Evolutionary conservation across 805 yeast species (phyloP).

Genomic region (Wickerhamomyces strasburgensis): DNA sequence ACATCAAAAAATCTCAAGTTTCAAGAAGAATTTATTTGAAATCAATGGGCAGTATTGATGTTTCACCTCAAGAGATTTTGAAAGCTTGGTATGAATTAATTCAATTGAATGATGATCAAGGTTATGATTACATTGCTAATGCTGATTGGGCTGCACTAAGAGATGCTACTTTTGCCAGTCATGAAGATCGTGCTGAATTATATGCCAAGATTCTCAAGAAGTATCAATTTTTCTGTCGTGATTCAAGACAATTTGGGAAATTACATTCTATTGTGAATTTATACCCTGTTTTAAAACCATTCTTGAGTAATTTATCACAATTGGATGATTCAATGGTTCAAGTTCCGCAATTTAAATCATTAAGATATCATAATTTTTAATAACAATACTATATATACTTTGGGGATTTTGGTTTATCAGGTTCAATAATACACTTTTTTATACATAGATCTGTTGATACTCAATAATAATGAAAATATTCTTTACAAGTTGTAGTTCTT

Average conservation of each 20-base stretch:
- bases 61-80: slow-evolving; percentile 49
- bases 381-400: background rate
- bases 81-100: slow-evolving; percentile 51
- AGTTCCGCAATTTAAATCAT: slow-evolving; percentile 9
- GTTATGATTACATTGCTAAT: slow-evolving; percentile 62
- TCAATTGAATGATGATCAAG: slow-evolving; percentile 43
- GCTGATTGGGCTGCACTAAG: slow-evolving; percentile 84
- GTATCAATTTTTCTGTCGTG: slow-evolving; percentile 25
- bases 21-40: slow-evolving; percentile 70
- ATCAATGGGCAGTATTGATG: slow-evolving; percentile 58
- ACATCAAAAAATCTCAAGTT: slow-evolving; percentile 59
- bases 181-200: slow-evolving; percentile 15
- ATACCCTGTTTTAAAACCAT: slow-evolving; percentile 11
- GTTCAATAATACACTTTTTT: no score
- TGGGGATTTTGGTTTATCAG: no score
- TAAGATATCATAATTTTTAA: no score
- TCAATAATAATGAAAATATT: background rate
- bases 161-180: slow-evolving; percentile 52
- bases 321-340: slow-evolving; percentile 11
- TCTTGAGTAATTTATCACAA: slow-evolving; percentile 7
- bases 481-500: background rate
- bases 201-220: slow-evolving; percentile 19
- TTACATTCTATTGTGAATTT: slow-evolving; percentile 12
- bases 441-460: background rate
- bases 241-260: slow-evolving; percentile 12